A percentile compares a stretch with the other conserved stretches of the same genome.
These are phyloP conservation scores for Peronospora farinosa DNA, from an alignment of 352 stramenopile genomes.

Conservation along the genomic window DNA sequence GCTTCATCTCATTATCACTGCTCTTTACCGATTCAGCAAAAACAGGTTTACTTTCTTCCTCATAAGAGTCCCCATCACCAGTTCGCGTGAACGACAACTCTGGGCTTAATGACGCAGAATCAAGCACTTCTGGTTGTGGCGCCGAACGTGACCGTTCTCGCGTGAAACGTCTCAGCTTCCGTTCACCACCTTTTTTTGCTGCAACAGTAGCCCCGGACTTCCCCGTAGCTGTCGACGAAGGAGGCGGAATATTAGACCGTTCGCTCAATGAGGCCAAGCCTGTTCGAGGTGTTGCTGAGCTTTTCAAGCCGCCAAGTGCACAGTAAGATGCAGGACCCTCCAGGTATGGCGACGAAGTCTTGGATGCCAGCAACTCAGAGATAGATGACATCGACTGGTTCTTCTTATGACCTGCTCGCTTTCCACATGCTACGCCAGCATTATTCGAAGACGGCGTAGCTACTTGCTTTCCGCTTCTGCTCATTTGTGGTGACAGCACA, in stretches of 20 bases:
- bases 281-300: slow-evolving; percentile 51
- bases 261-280: slow-evolving; percentile 68
- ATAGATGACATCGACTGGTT: slow-evolving; percentile 87
- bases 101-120: slow-evolving; percentile 10
- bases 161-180: slow-evolving; percentile 27
- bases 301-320: slow-evolving; percentile 36
- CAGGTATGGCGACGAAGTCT: slow-evolving; percentile 50
- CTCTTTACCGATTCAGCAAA: slow-evolving; percentile 18
- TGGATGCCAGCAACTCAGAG: slow-evolving; percentile 70
- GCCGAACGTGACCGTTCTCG: slow-evolving; percentile 56
- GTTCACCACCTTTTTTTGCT: slow-evolving; percentile 25
- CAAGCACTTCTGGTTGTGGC: slow-evolving; percentile 34
- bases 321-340: slow-evolving; percentile 39
- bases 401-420: slow-evolving; percentile 79
- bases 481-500: slow-evolving; percentile 27
- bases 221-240: slow-evolving; percentile 6
- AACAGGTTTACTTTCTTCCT: slow-evolving; percentile 20
- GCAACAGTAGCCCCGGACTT: slow-evolving; percentile 7
- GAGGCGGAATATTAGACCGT: slow-evolving; percentile 31
- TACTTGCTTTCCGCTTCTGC: slow-evolving; percentile 29
- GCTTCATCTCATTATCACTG: slow-evolving; percentile 21
- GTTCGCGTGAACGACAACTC: slow-evolving; percentile 15
- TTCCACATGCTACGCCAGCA: slow-evolving; percentile 30
- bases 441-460: slow-evolving; percentile 27
- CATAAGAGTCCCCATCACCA: slow-evolving; percentile 9